Base-by-base conservation (phyloP, 352 stramenopile species). In the Globisporangium radiosum region DNA sequence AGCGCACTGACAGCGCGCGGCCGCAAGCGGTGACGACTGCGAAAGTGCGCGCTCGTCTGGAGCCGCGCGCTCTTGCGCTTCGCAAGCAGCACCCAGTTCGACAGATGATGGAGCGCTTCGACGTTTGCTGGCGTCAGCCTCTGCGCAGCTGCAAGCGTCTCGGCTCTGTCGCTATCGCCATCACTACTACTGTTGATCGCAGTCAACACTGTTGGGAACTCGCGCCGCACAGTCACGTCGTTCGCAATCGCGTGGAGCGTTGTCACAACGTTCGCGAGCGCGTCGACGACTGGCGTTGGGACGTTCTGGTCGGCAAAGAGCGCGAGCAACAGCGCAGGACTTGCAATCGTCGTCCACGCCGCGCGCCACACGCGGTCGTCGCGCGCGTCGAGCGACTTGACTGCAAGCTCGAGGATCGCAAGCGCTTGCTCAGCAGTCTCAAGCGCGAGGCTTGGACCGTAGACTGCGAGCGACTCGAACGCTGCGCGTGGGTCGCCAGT, bases 51-150 rank as follows among this genome's bases (percentile, higher is more conserved):
- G 5, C 69, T 75, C 25, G 70, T 63, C 56, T 87, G 69, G 17
- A 91, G 69, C 14, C 76, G 75, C 44, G 73, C 71, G 45, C 87
- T 68, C 62, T 90, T 88, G 43, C 81, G 81, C 54, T 88, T 89
- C 15, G 80, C 81, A 8, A 94, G 63, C 25, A 92, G 57, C 13
- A 92, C 78, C 84, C 84, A 94, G 56, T 91, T 91, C 15, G 78
- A 78, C 33, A 95, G 65, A 63, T 92, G 78, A 13, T 84, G 72
- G 33, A 92, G 64, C 43, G 73, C 71, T 48, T 93, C 84, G n/a
- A 94, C 54, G 56, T 92, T 95, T 5, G 84, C 75, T 0, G 72
- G 64, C 25, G 77, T 87, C 14, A 78, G 52, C 13, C 69, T 69
- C n/a, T 57, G 61, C 15, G 45, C 19, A 1, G 43, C 37, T 10